A percentile compares a stretch with the other conserved stretches of the same genome.
phyloP scores from a whole-genome alignment of 345 rosid species.

The Ceriops decandra region DNA sequence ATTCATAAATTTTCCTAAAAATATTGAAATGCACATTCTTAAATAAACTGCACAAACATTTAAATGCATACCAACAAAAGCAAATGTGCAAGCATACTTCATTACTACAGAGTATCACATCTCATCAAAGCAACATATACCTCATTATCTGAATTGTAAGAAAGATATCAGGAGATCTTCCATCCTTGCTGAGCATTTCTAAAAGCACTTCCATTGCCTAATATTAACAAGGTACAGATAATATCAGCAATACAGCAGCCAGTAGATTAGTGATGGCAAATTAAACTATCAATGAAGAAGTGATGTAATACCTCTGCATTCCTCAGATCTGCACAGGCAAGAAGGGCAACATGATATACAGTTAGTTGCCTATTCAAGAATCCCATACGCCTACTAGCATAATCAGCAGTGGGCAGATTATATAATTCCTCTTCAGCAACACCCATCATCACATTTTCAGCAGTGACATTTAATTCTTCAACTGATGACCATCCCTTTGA shows the following conservation, averaged over 20 bases:
- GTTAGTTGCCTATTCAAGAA: constrained; percentile 60
- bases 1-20: too few relatives aligned
- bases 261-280: neutral
- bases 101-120: neutral
- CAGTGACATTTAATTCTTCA: constrained; percentile 53
- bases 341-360: constrained; percentile 75
- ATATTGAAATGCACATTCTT: too few relatives aligned
- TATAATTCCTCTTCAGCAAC: constrained; percentile 85
- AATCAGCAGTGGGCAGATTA: constrained; percentile 78
- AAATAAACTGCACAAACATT: too few relatives aligned
- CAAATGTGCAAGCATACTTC: too few relatives aligned
- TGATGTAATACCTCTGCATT: constrained; percentile 60
- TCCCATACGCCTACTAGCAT: constrained; percentile 52
- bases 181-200: constrained; percentile 80
- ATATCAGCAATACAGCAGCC: neutral
- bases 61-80: too few relatives aligned
- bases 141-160: constrained; percentile 64
- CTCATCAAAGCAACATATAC: constrained; percentile 27
- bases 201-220: constrained; percentile 71
- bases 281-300: constrained; percentile 16
- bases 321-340: constrained; percentile 76
- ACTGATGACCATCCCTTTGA: constrained; percentile 89
- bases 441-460: constrained; percentile 70
- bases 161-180: constrained; percentile 54
- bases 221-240: constrained; percentile 10